phyloP scores from a whole-genome alignment of 1,284 basidiomycete species.

The Moesziomyces aphidis region DNA sequence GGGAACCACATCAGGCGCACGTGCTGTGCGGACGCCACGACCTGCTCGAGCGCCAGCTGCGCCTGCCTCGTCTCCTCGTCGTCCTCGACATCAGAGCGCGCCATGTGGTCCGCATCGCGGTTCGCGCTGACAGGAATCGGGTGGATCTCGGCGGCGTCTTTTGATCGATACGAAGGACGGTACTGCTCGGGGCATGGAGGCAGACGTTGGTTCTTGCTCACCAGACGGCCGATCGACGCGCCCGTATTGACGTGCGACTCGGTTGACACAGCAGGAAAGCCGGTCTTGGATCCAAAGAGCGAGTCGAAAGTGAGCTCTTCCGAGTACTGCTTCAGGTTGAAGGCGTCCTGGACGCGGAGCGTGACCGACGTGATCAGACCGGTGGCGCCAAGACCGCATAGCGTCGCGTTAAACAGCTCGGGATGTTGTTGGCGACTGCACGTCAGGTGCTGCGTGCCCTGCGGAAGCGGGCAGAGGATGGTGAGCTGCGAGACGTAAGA shows the following conservation, averaged over 20 bases:
- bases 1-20: constrained; percentile 97
- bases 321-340: constrained; percentile 83
- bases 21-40: constrained; percentile 76
- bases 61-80: constrained; percentile 65
- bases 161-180: constrained; percentile 27
- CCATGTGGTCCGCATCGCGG: constrained; percentile 22
- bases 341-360: constrained; percentile 83
- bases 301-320: constrained; percentile 76
- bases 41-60: constrained; percentile 72
- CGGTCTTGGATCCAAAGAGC: constrained; percentile 70
- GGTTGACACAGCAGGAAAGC: constrained; percentile 26
- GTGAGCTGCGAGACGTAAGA: constrained; percentile 81
- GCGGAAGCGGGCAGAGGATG: constrained; percentile 71
- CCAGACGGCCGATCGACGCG: constrained; percentile 43
- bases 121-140: constrained; percentile 29
- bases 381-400: constrained; percentile 93
- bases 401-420: constrained; percentile 89
- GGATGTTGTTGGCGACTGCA: constrained; percentile 77
- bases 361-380: constrained; percentile 86
- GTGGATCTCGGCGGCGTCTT: constrained; percentile 31
- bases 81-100: constrained; percentile 37
- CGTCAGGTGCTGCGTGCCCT: constrained; percentile 75
- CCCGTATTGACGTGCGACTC: constrained; percentile 21
- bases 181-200: constrained; percentile 37
- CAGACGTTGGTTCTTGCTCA: constrained; percentile 53